Evolutionary conservation across 352 stramenopile species (phyloP), one percentile per base, ranked within the genome.

Genomic region (Globisporangium canariense): DNA sequence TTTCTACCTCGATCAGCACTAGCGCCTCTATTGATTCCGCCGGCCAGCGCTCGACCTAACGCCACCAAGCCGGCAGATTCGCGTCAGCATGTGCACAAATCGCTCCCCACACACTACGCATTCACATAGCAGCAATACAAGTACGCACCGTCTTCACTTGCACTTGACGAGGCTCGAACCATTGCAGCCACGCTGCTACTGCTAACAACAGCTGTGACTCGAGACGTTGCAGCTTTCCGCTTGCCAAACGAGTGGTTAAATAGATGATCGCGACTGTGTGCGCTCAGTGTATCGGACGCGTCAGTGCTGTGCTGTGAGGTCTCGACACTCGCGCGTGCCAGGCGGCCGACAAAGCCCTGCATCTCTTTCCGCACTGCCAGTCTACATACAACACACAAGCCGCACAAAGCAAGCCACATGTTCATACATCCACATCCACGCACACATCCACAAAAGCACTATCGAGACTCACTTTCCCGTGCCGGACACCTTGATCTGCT

Each of bases 401-500:
- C 59, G 18, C 53, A 45, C 6, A 52, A 40, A 34, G 32, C 4
- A 36, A 36, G 4, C 32, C 32, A 36, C n/a, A 60, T 13, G 49
- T 30, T 28, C 20, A 34, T 40, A 49, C 50, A 60, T 18, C 14
- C n/a, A 57, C 49, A 56, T 16, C 56, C 34, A 61, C 40, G 8
- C 46, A 16, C 6, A 20, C 14, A 56, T n/a, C 28, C 34, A 57
- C 22, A 62, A 51, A 11, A 22, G 4, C 1, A 34, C 16, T 14
- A 54, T 30, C 2, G 6, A 4, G 38, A 78, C 64, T 62, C 40
- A 69, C 71, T 90, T 90, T 10, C 77, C 77, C 1, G 80, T 90
- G 4, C 86, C 86, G 10, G 81, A 91, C 6, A 87, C 75, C 56
- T 83, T 75, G 60, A 94, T 89, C 54, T 93, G 79, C 70, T 94